phyloP scores from a whole-genome alignment of 2,329 filamentous ascomycete species.

The Colletotrichum simmondsii region DNA sequence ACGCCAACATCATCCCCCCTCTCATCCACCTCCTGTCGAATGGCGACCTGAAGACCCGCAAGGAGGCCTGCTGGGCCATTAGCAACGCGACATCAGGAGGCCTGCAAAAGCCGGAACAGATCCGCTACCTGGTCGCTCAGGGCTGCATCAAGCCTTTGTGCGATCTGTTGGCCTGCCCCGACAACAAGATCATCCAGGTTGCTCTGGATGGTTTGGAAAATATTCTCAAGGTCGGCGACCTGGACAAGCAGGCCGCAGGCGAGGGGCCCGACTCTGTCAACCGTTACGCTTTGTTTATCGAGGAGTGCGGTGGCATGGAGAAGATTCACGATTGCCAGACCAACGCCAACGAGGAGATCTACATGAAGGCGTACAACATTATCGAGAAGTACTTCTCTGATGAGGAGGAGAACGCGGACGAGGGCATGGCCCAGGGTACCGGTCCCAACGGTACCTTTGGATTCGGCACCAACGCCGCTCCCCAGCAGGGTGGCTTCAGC shows the following conservation, averaged over 20 bases:
- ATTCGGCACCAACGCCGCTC: slow-evolving; percentile 73
- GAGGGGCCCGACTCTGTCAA: slow-evolving; percentile 85
- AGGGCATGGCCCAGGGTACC: slow-evolving; percentile 77
- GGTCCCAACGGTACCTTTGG: slow-evolving; percentile 80
- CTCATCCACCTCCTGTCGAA: slow-evolving; percentile 96
- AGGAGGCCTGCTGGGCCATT: slow-evolving; percentile 99
- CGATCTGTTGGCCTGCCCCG: slow-evolving; percentile 93
- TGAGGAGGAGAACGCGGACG: slow-evolving; percentile 93
- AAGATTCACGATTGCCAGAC: slow-evolving; percentile 99
- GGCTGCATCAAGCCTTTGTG: slow-evolving; percentile 98
- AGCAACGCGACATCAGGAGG: slow-evolving; percentile 98
- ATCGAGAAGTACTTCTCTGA: slow-evolving; percentile 99
- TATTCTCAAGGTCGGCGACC: slow-evolving; percentile 98
- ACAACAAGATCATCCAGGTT: slow-evolving; percentile 99
- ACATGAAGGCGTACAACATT: slow-evolving; percentile 99
- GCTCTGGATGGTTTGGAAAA: slow-evolving; percentile 98
- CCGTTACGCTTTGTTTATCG: slow-evolving; percentile 96
- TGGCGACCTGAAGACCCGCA: slow-evolving; percentile 98
- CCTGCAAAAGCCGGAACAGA: slow-evolving; percentile 98
- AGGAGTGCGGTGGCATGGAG: slow-evolving; percentile 99
- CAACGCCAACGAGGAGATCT: slow-evolving; percentile 99
- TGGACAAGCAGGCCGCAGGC: slow-evolving; percentile 92
- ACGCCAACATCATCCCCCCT: slow-evolving; percentile 96
- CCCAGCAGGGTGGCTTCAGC: slow-evolving; percentile 86
- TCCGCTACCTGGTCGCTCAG: slow-evolving; percentile 91